Base-by-base conservation (phyloP, 805 yeast species). In the Metschnikowia amazonensis region DNA sequence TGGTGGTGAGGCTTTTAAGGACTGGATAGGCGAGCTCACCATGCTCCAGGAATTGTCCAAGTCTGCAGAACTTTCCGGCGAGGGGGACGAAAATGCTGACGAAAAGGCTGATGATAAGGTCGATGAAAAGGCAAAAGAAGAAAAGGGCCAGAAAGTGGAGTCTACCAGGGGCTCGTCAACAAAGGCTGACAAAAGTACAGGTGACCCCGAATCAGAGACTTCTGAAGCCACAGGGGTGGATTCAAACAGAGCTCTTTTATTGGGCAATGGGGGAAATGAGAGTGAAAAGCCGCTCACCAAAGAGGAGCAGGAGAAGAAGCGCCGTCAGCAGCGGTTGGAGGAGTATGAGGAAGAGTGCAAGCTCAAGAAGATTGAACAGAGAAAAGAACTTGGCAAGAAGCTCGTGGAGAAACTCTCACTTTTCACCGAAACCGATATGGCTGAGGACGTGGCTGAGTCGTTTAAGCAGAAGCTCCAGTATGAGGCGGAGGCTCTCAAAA, bases 1-100 rank as follows among this genome's bases (percentile, higher is more conserved):
- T 65, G 97, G 97, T 36, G 97, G 97, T 40, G 95, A 86, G 46
- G 95, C 94, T 1, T 89, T 90, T 65, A 77, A 73, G 28, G 82
- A 84, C 40, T 84, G 66, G 67, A 64, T 60, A 24, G 67, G 66
- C 17, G 65, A 64, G 43, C 78, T 46, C 42, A 86, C 92, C 2
- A 63, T 71, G 44, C 49, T 71, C 32, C 70, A 65, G 53, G 75
- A 70, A 46, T 57, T 71, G 51, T 52, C 68, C 31, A 70, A 70
- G 48, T 60, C 72, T 6, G 76, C 76, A 2, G 76, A 71, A 47
- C 60, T 70, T 28, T 63, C 69, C 1, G 74, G 74, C 5, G 62
- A 64, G 31, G 71, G 66, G 20, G 47, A 45, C 21, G 41, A 31
- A 14, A 8, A 30, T 4, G 5, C 23, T 10, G 23, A 28, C 5